phyloP scores from a whole-genome alignment of 176 grass and related monocot genomes.

The Cocos nucifera region DNA sequence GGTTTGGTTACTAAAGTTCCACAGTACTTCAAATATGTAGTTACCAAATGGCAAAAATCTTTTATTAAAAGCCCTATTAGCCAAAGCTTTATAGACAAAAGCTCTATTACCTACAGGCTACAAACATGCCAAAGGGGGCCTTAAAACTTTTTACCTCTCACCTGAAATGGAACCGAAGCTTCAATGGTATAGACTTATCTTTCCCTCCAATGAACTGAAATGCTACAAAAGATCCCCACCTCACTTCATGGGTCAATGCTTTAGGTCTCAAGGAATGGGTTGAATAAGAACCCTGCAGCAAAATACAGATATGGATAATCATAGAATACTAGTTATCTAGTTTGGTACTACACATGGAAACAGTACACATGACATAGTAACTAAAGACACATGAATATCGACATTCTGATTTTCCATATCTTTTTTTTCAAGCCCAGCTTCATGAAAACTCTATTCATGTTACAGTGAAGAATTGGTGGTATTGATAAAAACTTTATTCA shows the following conservation, averaged over 20 bases:
- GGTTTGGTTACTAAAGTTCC: too few relatives aligned
- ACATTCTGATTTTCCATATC: too few relatives aligned
- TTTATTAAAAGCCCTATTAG: background rate
- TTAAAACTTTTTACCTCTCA: background rate
- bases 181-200: slow-evolving; percentile 4
- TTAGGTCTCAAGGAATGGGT: slow-evolving; percentile 3
- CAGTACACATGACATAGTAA: too few relatives aligned
- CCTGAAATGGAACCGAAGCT: slow-evolving; percentile 1
- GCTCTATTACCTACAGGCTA: background rate
- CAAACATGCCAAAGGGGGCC: background rate
- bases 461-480: too few relatives aligned
- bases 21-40: too few relatives aligned
- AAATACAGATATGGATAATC: background rate
- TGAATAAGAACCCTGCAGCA: background rate
- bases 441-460: too few relatives aligned
- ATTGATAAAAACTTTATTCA: too few relatives aligned
- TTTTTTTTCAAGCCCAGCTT: too few relatives aligned
- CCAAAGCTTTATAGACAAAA: background rate
- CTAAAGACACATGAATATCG: too few relatives aligned
- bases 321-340: slow-evolving; percentile 19
- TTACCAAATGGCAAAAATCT: too few relatives aligned
- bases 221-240: background rate
- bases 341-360: slow-evolving; percentile 14
- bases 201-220: background rate
- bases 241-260: background rate